A percentile compares a stretch with the other conserved stretches of the same genome.
Evolutionary conservation across 1,139 yeast species (phyloP).

Genomic region (Magnusiomyces magnusii): DNA sequence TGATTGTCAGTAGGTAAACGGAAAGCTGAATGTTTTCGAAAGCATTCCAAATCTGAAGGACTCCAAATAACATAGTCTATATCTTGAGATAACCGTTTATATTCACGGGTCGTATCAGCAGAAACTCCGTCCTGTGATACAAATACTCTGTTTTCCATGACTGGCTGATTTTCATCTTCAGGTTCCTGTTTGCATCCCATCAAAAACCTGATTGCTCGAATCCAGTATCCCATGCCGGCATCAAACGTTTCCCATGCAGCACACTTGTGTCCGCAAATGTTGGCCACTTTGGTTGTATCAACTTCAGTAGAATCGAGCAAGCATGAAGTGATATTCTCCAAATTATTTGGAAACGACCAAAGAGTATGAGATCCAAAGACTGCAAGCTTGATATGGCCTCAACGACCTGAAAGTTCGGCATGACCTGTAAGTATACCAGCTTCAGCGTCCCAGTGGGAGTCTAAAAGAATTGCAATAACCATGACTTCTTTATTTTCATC

Average conservation of each 20-base stretch:
- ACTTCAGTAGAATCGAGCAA: slow-evolving; percentile 66
- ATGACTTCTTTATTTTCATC: slow-evolving; percentile 30
- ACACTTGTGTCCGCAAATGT: slow-evolving; percentile 78
- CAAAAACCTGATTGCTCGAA: background rate
- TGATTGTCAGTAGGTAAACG: background rate
- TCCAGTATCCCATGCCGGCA: background rate
- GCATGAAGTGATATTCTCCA: slow-evolving; percentile 60
- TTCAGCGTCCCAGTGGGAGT: slow-evolving; percentile 70
- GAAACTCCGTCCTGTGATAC: background rate
- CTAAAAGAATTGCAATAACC: slow-evolving; percentile 79
- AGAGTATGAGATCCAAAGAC: slow-evolving; percentile 92
- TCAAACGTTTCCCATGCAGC: slow-evolving; percentile 16
- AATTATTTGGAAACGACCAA: slow-evolving; percentile 78
- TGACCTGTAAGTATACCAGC: slow-evolving; percentile 64
- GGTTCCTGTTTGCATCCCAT: background rate
- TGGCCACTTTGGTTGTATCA: slow-evolving; percentile 66
- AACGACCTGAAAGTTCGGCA: slow-evolving; percentile 93
- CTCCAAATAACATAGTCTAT: background rate
- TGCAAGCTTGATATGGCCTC: slow-evolving; percentile 60
- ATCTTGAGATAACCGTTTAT: background rate
- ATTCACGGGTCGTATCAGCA: background rate
- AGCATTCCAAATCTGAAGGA: background rate
- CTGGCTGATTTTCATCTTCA: background rate
- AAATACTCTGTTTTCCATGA: background rate
- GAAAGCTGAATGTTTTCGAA: background rate